Conservation (phyloP, 148 eudicot species). For the Cornus suecica region DNA sequence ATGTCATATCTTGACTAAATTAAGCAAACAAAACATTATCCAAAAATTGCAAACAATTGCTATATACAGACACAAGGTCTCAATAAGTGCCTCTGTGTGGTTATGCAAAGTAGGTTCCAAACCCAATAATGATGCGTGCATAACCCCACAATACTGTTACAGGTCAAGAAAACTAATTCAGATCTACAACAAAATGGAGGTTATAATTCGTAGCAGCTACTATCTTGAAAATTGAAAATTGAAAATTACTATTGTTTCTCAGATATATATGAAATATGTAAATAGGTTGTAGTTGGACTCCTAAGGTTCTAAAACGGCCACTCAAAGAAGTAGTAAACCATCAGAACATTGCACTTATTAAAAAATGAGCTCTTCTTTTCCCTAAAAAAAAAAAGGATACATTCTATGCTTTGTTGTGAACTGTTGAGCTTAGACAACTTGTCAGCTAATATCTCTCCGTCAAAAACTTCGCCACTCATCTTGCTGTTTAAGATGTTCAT, state of each 20-base stretch:
- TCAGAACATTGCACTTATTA: neutral
- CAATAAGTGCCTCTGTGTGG: neutral
- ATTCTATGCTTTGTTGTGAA: slow-evolving; percentile 90
- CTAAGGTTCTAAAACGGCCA: neutral
- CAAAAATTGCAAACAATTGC: neutral
- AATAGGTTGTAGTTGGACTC: neutral
- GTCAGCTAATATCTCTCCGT: slow-evolving; percentile 58
- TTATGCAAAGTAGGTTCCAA: neutral
- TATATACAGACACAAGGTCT: neutral
- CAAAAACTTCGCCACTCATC: slow-evolving; percentile 75
- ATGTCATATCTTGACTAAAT: neutral
- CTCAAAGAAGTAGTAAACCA: neutral
- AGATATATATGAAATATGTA: no score
- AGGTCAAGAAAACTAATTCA: neutral
- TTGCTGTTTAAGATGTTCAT: slow-evolving; percentile 23
- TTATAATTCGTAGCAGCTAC: neutral
- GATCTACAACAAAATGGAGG: slow-evolving; percentile 1
- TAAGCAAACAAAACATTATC: neutral
- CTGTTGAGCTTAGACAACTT: slow-evolving; percentile 83
- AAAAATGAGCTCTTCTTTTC: neutral
- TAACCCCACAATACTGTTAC: neutral
- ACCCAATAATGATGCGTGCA: neutral
- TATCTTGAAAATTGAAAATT: neutral
- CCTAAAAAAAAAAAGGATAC: slow-evolving; percentile 64
- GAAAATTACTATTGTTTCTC: neutral